Base-by-base conservation (phyloP, 805 yeast genomes). In the Saturnispora besseyi region DNA sequence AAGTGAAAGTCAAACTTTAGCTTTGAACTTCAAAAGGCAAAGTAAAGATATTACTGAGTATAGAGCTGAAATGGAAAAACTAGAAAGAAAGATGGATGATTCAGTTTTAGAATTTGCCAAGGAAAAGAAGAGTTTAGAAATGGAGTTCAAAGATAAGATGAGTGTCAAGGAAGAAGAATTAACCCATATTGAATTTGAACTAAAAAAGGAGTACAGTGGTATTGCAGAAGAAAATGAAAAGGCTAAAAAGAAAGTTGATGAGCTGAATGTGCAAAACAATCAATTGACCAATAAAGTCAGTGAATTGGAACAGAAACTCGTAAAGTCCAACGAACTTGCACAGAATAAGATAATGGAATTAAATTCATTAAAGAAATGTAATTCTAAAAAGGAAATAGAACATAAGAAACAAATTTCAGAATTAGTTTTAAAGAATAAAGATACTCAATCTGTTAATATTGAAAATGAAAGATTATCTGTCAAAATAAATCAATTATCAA, bases 91-190 rank as follows among this genome's bases (percentile, higher is more conserved):
- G 12, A 21, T 36, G 13, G 26, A 37, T 37, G 29, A 18, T 12
- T 30, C 31, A 24, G 46, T 41, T 44, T 42, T 36, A 37, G 48
- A 44, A 36, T 30, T 38, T 15, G 44, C 24, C 10, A 31, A 33
- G 9, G 52, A 46, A 40, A 59, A 51, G 48, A 55, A 49, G 47
- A 45, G 53, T 9, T 45, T 58, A 7, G 56, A 59, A 36, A 55
- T 61, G 3, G 59, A 56, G n/a, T 65, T 59, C 43, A 70, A 70
- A 24, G 62, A 22, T 4, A 32, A 30, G 10, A 7, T 30, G 1
- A 18, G 18, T 7, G 24, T n/a, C 3, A 42, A 42, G 8, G 45
- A 42, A 21, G 21, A n/a, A 1, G 24, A 26, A 5, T 38, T 46
- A 4, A 32, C 28, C 11, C 42, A 30, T 11, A 13, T 21, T 12